Percentiles rank a stretch among this genome's conserved stretches.
These are phyloP conservation scores for Pyrus pyrifolia DNA, from an alignment of 306 rosid species.

Conservation along the genomic window DNA sequence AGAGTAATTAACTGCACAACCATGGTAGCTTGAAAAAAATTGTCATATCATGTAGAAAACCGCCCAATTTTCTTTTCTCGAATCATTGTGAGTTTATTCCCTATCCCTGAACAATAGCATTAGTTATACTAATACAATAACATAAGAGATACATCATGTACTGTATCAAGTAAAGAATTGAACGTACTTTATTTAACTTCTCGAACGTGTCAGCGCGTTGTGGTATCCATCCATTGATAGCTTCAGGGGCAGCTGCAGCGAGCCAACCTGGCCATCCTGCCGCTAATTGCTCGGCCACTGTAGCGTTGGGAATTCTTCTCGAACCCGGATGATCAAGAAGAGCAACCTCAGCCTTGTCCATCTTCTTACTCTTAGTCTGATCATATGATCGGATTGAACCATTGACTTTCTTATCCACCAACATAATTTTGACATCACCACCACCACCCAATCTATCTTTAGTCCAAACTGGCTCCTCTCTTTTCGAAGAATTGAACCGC, in stretches of 20 bases:
- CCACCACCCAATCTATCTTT: slow-evolving; percentile 32
- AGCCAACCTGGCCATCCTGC: slow-evolving; percentile 99
- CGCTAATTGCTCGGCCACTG: slow-evolving; percentile 73
- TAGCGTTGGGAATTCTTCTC: slow-evolving; percentile 60
- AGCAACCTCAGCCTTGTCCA: slow-evolving; percentile 30
- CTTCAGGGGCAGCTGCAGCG: slow-evolving; percentile 78
- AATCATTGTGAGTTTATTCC: neutral
- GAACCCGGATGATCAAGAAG: slow-evolving; percentile 37
- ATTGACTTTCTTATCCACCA: slow-evolving; percentile 41
- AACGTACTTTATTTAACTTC: slow-evolving; percentile 65
- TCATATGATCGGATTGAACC: slow-evolving; percentile 37
- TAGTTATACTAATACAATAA: neutral
- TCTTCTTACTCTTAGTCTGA: slow-evolving; percentile 39
- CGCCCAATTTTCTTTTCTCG: neutral
- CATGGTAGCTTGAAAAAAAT: neutral
- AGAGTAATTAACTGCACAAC: neutral
- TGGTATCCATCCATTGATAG: slow-evolving; percentile 82
- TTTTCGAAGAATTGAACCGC: slow-evolving; percentile 54
- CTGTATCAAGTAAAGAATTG: neutral
- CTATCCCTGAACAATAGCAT: neutral
- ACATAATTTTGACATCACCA: slow-evolving; percentile 32
- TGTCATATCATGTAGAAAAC: neutral
- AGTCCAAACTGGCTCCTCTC: slow-evolving; percentile 40
- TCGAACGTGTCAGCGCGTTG: slow-evolving; percentile 69
- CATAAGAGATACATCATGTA: slow-evolving; percentile 5